phyloP scores from a whole-genome alignment of 2,329 filamentous ascomycete genomes.

The Hymenoscyphus infarciens region DNA sequence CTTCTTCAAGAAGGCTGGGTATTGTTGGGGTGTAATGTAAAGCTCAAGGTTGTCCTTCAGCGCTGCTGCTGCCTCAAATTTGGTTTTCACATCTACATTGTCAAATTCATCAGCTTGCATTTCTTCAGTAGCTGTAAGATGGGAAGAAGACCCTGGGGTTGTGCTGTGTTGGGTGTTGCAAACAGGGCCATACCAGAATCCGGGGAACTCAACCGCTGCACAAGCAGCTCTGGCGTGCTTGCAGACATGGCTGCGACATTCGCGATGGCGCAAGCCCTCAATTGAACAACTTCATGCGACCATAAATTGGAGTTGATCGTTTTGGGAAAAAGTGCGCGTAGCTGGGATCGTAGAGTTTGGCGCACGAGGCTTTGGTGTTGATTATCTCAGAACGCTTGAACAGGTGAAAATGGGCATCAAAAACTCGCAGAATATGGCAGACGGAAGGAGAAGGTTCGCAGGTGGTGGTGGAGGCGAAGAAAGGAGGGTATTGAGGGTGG shows the following conservation, averaged over 20 bases:
- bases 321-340: background rate
- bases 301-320: background rate
- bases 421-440: background rate
- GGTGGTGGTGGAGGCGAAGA: background rate
- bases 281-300: constrained; percentile 27
- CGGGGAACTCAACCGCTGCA: constrained; percentile 50
- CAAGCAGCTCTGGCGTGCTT: constrained; percentile 59
- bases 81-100: constrained; percentile 69
- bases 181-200: constrained; percentile 25
- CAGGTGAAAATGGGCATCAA: background rate
- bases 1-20: constrained; percentile 77
- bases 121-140: background rate
- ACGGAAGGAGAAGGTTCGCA: background rate
- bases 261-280: constrained; percentile 32
- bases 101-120: constrained; percentile 14
- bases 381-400: background rate
- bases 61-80: constrained; percentile 77
- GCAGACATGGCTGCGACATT: constrained; percentile 57
- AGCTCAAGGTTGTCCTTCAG: constrained; percentile 89
- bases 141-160: background rate
- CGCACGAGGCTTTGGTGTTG: constrained; percentile 2
- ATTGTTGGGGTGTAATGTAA: constrained; percentile 74
- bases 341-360: background rate
- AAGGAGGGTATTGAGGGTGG: background rate
- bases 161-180: constrained; percentile 4